phyloP scores from a whole-genome alignment of 768 basidiomycete species.

The Suillus placidus region DNA sequence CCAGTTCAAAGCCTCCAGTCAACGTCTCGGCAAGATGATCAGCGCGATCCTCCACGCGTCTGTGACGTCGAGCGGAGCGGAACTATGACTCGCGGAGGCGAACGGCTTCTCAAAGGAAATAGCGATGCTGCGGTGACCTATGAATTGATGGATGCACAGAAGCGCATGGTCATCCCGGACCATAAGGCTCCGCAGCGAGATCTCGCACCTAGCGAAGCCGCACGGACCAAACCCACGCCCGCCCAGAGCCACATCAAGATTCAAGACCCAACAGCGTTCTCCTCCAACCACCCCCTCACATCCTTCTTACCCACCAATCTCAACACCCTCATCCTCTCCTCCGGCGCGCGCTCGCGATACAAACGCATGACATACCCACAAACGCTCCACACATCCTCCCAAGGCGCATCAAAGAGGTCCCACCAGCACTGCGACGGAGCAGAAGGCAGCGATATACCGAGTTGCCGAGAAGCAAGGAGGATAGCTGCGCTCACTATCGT shows the following conservation, averaged over 20 bases:
- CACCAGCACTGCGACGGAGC: conserved; percentile 82
- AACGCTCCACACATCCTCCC: conserved; percentile 87
- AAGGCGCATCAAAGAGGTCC: conserved; percentile 89
- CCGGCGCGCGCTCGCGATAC: conserved; percentile 56
- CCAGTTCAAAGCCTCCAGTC: background rate
- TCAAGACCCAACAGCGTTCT: conserved; percentile 26
- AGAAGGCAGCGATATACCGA: conserved; percentile 75
- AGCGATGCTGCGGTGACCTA: background rate
- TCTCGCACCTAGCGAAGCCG: background rate
- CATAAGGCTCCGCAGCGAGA: background rate
- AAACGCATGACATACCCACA: conserved; percentile 85
- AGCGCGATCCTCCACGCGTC: background rate
- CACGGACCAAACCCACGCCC: background rate
- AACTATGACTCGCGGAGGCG: background rate
- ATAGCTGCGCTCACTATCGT: conserved; percentile 92
- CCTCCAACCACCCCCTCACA: conserved; percentile 82
- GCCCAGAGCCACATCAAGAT: background rate
- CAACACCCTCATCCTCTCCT: conserved; percentile 52
- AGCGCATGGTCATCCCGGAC: background rate
- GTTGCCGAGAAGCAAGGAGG: conserved; percentile 72
- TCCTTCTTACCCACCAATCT: conserved; percentile 73
- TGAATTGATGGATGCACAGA: background rate
- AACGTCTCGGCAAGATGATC: background rate
- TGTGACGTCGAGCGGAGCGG: background rate
- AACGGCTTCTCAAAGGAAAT: background rate